phyloP scores from a whole-genome alignment of 768 basidiomycete genomes.

The Xerocomus potaroensis region DNA sequence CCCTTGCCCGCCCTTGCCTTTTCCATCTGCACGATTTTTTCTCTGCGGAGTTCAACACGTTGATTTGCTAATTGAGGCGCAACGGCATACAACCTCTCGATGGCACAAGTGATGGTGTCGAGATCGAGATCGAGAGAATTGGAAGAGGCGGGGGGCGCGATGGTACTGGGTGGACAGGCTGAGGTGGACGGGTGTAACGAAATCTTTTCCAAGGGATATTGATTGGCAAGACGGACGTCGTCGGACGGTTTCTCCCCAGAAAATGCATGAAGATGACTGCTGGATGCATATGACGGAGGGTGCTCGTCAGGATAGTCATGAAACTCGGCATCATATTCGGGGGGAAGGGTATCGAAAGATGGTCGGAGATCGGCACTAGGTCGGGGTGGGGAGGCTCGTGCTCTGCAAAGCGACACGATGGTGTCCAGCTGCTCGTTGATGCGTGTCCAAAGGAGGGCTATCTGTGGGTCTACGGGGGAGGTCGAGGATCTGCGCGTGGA shows the following conservation, averaged over 20 bases:
- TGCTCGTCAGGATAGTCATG: constrained; percentile 14
- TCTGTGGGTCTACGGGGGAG: constrained; percentile 50
- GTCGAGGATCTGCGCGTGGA: constrained; percentile 6
- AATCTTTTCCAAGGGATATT: constrained; percentile 22
- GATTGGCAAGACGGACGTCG: constrained; percentile 8
- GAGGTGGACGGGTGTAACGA: constrained; percentile 5
- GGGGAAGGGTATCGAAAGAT: constrained; percentile 38
- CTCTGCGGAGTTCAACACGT: constrained; percentile 79
- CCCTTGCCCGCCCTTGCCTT: constrained; percentile 53
- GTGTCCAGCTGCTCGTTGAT: constrained; percentile 73
- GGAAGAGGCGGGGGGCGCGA: constrained; percentile 1
- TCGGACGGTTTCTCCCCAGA: constrained; percentile 6
- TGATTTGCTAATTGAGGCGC: constrained; percentile 90
- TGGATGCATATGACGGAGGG: constrained; percentile 25
- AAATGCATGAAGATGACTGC: not conserved
- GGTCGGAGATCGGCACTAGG: constrained; percentile 9
- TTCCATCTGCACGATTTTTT: constrained; percentile 71
- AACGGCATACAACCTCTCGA: constrained; percentile 81
- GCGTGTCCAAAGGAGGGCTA: constrained; percentile 66
- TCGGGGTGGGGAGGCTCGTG: constrained; percentile 36
- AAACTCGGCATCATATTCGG: constrained; percentile 46
- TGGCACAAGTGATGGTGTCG: constrained; percentile 80
- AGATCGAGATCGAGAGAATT: constrained; percentile 81
- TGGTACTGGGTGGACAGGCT: not conserved
- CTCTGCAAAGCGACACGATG: constrained; percentile 62